Evolutionary conservation across 2,329 filamentous ascomycete species (phyloP), one percentile per base, ranked within the genome.

Genomic region (Diplodia mutila): DNA sequence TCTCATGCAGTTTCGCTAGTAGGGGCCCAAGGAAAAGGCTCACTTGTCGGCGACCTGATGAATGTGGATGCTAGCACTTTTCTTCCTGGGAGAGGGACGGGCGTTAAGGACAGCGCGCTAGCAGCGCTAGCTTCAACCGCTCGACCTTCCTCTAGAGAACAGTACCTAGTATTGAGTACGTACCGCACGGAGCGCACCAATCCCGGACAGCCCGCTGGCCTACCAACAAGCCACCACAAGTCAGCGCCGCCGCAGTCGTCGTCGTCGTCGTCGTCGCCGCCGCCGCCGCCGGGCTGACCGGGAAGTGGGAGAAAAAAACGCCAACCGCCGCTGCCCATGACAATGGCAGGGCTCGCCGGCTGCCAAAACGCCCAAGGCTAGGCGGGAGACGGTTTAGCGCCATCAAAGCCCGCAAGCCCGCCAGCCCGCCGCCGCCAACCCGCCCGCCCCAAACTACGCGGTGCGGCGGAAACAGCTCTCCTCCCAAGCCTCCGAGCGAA

Each of bases 161-260:
- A n/a, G 55, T 32, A 32, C 7, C 9, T 3, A 46, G 42, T 63
- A 49, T 42, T 29, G 27, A 29, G 46, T 42, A 32, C 39, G 11
- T 27, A 61, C 57, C 57, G 34, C 32, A 42, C 18, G 42, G 39
- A 27, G 21, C 37, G 34, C 34, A 21, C 42, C 42, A 46, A 46
- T 46, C 42, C 42, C 42, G 42, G 42, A 3, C 42, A 11, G 18
- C 11, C 42, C 42, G 42, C 42, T 46, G 42, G 42, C 42, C 42
- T 21, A 46, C 34, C 55, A 27, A 21, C 54, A 61, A 61, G 39
- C 57, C 25, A 61, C 57, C 57, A 48, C 57, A 61, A 49, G 57
- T 61, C 57, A 61, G 57, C 59, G 42, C n/a, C 29, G 53, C 18
- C n/a, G 29, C 29, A 11, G 37, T 12, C 39, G 16, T 18, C 39